Conservation (phyloP, 345 rosid species). For the Euphorbia tirucalli region DNA sequence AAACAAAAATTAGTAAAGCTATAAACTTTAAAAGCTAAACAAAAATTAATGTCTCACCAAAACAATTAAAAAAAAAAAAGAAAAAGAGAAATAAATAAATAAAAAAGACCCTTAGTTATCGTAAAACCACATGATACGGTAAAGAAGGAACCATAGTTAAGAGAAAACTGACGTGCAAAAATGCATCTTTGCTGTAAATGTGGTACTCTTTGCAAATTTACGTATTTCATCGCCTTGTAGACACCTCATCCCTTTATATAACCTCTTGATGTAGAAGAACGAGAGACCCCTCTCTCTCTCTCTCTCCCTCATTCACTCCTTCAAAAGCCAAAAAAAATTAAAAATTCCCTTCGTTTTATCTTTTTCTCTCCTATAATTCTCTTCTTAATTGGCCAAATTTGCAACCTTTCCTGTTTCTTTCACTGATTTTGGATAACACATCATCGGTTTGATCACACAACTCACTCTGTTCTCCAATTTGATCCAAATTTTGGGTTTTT, state of each 20-base stretch:
- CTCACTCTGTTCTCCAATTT: constrained; percentile 11
- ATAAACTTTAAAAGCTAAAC: too few relatives aligned
- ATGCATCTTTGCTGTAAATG: not conserved
- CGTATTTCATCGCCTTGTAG: constrained; percentile 21
- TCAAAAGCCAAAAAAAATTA: not conserved
- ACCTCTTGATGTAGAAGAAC: constrained; percentile 38
- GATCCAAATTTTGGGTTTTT: constrained; percentile 22
- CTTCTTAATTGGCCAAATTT: constrained; percentile 20
- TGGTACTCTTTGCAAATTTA: not conserved
- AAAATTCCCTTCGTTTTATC: constrained; percentile 14
- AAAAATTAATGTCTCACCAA: too few relatives aligned
- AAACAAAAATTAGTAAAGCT: too few relatives aligned
- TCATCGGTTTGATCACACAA: not conserved
- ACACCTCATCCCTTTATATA: constrained; percentile 45
- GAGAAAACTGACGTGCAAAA: constrained; percentile 29
- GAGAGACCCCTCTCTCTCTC: constrained; percentile 25
- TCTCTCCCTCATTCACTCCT: constrained; percentile 15
- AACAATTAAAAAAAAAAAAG: too few relatives aligned
- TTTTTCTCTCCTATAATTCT: constrained; percentile 7
- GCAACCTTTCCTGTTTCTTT: constrained; percentile 11
- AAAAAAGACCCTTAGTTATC: too few relatives aligned
- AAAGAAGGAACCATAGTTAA: constrained; percentile 26
- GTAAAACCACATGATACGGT: constrained; percentile 28
- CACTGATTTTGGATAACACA: not conserved
- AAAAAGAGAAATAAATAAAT: too few relatives aligned